Conservation (phyloP, 2,329 filamentous ascomycete genomes). For the Aspergillus amoenus region DNA sequence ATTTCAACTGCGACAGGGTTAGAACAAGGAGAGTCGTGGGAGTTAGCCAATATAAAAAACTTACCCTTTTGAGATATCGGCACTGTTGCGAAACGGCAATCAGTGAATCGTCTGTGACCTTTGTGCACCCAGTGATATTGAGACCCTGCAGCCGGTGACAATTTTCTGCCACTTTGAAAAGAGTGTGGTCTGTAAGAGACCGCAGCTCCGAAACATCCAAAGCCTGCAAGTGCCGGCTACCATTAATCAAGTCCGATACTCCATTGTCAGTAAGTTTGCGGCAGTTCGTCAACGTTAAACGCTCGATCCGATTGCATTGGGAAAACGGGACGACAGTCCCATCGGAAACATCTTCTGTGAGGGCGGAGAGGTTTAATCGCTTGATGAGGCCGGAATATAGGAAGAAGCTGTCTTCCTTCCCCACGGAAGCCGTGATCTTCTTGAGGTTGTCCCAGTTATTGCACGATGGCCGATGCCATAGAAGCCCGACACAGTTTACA, state of each 20-base stretch:
- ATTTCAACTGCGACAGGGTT: conserved; percentile 66
- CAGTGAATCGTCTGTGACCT: conserved; percentile 83
- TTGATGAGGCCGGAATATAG: conserved; percentile 88
- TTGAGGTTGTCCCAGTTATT: conserved; percentile 80
- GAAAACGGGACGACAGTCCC: conserved; percentile 81
- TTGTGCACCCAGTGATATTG: conserved; percentile 84
- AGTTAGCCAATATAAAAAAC: conserved; percentile 28
- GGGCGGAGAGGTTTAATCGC: conserved; percentile 80
- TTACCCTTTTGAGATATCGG: conserved; percentile 72
- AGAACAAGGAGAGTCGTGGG: conserved; percentile 6
- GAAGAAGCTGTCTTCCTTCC: conserved; percentile 74
- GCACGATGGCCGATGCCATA: conserved; percentile 94
- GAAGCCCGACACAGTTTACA: conserved; percentile 82
- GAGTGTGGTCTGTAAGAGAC: conserved; percentile 77
- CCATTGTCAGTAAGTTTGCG: conserved; percentile 79
- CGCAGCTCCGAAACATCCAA: conserved; percentile 83
- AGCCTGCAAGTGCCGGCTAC: conserved; percentile 78
- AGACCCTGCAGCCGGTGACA: conserved; percentile 85
- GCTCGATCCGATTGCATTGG: conserved; percentile 86
- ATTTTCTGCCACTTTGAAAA: conserved; percentile 74
- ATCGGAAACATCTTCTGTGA: conserved; percentile 78
- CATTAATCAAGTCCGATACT: conserved; percentile 73
- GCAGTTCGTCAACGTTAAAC: conserved; percentile 90
- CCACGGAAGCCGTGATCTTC: conserved; percentile 76
- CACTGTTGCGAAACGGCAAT: conserved; percentile 78